Conservation (phyloP, 768 basidiomycete genomes). For the Mycena belliarum region DNA sequence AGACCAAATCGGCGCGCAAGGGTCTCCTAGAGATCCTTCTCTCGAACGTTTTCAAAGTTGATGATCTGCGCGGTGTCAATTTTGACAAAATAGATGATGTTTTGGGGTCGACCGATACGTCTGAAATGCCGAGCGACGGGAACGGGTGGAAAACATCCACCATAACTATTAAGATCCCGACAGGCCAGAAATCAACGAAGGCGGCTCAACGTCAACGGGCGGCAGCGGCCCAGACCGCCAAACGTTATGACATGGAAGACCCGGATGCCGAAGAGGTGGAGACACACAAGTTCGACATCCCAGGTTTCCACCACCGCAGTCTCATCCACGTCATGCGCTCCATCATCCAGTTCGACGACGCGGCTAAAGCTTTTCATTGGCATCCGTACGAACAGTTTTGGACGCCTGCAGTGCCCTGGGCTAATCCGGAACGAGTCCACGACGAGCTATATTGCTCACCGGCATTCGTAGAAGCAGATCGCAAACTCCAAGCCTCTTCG, state of each 20-base stretch:
- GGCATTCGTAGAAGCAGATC: conserved; percentile 24
- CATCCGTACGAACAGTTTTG: conserved; percentile 30
- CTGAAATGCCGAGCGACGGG: conserved; percentile 17
- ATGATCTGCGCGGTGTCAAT: conserved; percentile 24
- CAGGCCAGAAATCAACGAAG: conserved; percentile 24
- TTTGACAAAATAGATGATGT: conserved; percentile 25
- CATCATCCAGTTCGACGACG: conserved; percentile 12
- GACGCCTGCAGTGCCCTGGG: not conserved
- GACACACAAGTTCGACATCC: conserved; percentile 20
- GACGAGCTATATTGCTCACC: conserved; percentile 27
- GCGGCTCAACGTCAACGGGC: conserved; percentile 11
- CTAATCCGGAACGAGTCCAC: conserved; percentile 19
- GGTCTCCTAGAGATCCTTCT: conserved; percentile 19
- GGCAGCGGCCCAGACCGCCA: conserved; percentile 4
- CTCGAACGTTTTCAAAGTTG: conserved; percentile 13
- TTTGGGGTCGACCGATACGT: conserved; percentile 14
- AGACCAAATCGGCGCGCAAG: conserved; percentile 11
- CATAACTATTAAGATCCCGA: conserved; percentile 26
- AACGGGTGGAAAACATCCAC: conserved; percentile 26
- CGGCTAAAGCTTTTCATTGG: conserved; percentile 26
- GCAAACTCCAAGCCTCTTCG: conserved; percentile 22
- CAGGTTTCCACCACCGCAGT: conserved; percentile 24
- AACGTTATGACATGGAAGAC: conserved; percentile 8
- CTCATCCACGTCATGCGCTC: conserved; percentile 19
- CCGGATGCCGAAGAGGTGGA: conserved; percentile 16